Percentiles rank a stretch among this genome's conserved stretches.
Evolutionary conservation across 139 green algal genomes (phyloP).

Genomic region (Picochlorum costavermella): DNA sequence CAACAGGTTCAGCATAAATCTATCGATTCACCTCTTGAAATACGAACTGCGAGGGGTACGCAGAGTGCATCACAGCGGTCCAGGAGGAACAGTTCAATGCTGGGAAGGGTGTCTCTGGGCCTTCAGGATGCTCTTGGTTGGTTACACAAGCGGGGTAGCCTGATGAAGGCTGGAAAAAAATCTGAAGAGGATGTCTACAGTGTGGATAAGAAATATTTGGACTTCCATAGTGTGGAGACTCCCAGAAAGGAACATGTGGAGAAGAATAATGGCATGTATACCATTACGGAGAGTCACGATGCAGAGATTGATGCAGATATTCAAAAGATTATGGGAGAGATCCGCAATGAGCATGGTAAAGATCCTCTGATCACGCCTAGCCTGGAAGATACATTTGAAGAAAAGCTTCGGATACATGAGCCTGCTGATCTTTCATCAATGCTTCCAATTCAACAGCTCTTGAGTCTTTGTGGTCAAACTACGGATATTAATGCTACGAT

Average conservation of each 20-base stretch:
- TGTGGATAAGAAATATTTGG: background rate
- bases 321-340: background rate
- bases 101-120: background rate
- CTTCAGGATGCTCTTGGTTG: constrained; percentile 5
- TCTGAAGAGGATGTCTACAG: background rate
- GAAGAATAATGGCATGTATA: background rate
- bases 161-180: background rate
- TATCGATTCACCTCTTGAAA: background rate
- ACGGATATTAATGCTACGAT: constrained; percentile 21
- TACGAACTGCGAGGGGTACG: background rate
- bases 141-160: background rate
- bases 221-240: no score
- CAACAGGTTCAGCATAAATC: background rate
- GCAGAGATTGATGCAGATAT: background rate
- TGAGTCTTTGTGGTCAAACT: constrained; percentile 60
- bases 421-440: constrained; percentile 13
- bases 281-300: background rate
- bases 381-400: constrained; percentile 1
- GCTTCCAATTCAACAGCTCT: constrained; percentile 50
- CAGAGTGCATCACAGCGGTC: background rate
- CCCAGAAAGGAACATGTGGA: no score
- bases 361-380: constrained; percentile 1
- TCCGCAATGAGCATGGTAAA: background rate
- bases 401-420: background rate
- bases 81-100: background rate